Evolutionary conservation across 306 rosid species (phyloP).

Genomic region (Cicer judaicum): DNA sequence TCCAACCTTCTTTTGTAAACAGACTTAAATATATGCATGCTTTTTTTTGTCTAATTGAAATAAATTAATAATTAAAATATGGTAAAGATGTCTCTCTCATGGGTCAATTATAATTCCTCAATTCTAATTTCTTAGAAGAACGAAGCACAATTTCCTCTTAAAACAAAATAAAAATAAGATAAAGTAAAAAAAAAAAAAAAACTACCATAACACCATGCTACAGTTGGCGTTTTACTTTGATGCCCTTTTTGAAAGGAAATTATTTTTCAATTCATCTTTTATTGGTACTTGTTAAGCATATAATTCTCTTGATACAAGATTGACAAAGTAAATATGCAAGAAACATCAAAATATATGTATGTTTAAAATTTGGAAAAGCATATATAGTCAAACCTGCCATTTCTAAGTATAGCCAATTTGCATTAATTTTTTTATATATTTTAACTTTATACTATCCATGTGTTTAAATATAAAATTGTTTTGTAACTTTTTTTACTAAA

Average conservation of each 20-base stretch:
- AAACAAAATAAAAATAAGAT: not conserved
- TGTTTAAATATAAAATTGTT: too few species aligned
- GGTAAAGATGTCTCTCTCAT: not conserved
- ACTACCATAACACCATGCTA: not conserved
- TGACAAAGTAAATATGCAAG: constrained; percentile 20
- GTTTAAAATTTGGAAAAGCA: constrained; percentile 2
- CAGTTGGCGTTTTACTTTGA: not conserved
- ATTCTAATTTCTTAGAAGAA: not conserved
- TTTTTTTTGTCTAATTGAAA: too few species aligned
- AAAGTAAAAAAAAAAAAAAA: not conserved
- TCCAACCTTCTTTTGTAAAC: too few species aligned
- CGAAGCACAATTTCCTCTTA: not conserved
- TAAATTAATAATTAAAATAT: too few species aligned
- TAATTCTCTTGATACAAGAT: not conserved
- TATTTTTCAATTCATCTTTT: not conserved
- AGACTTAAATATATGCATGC: too few species aligned
- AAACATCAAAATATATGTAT: not conserved
- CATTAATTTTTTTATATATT: not conserved
- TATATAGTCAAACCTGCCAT: constrained; percentile 31
- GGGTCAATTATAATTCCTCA: not conserved
- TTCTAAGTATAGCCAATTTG: constrained; percentile 11
- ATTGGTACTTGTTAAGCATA: not conserved
- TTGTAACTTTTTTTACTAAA: too few species aligned
- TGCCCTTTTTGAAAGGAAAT: not conserved
- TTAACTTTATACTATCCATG: too few species aligned